Evolutionary conservation across 2,329 filamentous ascomycete genomes (phyloP), one percentile per base, ranked within the genome.

Genomic region (Fusarium sp.): DNA sequence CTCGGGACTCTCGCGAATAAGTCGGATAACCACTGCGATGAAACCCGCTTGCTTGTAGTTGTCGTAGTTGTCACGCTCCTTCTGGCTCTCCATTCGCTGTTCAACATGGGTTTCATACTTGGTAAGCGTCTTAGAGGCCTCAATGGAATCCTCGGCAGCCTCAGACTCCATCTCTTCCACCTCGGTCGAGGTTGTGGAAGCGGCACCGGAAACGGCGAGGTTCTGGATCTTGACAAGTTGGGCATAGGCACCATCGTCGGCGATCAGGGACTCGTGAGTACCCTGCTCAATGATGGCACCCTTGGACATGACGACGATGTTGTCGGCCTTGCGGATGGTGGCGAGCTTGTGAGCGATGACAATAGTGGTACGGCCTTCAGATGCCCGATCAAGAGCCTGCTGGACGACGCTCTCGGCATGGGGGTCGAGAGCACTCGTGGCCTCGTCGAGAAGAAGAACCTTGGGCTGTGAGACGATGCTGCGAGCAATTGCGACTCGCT

Each of bases 401-500:
- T 90, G 89, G 1, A 91, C 89, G 18, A 88, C 81, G 2, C 82
- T 80, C 62, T 85, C 84, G 5, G 84, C 80, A 16, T 85, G 80
- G 0, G 83, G 79, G 57, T 85, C 83, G 27, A 85, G 78, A 10
- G 90, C 89, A 56, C 87, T 90, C 0, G 91, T 93, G 1, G 91
- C 91, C 80, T 93, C 91, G 73, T 93, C 91, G 2, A 93, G 82
- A 18, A 93, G 87, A 3, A 93, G 83, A 27, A 93, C 89, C 2
- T 84, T 83, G 0, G 91, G 90, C 50, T 89, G 82, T 22, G 89
- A 88, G 31, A 93, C 84, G 61, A 93, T 90, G 50, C 88, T 89
- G 29, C 91, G 85, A 4, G 91, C 91, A 66, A 93, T 93, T 1
- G 90, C 89, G 14, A 93, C 84, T 18, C 91, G 86, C 76, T 93